These are phyloP conservation scores for Penicillium tannophilum DNA, from an alignment of 495 filamentous ascomycete genomes.

Conservation along the genomic window DNA sequence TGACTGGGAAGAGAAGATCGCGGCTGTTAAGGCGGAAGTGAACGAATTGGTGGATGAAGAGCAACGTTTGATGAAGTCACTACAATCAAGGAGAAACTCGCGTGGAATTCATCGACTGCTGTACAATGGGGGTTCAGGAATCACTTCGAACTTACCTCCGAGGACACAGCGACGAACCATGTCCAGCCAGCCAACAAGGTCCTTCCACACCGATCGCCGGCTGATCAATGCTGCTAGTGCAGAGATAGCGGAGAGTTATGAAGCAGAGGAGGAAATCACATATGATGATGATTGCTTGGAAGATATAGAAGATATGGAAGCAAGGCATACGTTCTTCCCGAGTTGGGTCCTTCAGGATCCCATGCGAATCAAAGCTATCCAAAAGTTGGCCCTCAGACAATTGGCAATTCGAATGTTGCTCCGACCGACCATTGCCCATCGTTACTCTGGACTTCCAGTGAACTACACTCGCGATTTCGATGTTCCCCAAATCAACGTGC, in stretches of 20 bases:
- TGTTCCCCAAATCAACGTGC: constrained; percentile 33
- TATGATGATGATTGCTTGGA: constrained; percentile 15
- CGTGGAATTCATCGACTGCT: constrained; percentile 22
- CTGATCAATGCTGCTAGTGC: constrained; percentile 9
- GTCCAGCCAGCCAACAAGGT: constrained; percentile 20
- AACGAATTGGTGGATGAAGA: constrained; percentile 47
- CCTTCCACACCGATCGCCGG: constrained; percentile 25
- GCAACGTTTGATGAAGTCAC: constrained; percentile 34
- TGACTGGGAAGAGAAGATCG: constrained; percentile 63
- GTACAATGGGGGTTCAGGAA: constrained; percentile 29
- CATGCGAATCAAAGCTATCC: constrained; percentile 43
- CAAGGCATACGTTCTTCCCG: constrained; percentile 27
- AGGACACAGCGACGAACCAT: constrained; percentile 11
- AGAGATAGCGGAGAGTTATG: not conserved
- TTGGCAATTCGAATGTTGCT: constrained; percentile 46
- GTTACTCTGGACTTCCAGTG: constrained; percentile 41
- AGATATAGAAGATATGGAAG: constrained; percentile 5
- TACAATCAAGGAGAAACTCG: constrained; percentile 28
- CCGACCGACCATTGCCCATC: constrained; percentile 43
- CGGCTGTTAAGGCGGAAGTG: constrained; percentile 49
- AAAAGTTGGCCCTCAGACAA: constrained; percentile 45
- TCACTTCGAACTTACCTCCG: constrained; percentile 14
- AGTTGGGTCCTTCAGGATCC: constrained; percentile 33
- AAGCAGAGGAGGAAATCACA: constrained; percentile 1
- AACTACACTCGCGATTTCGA: constrained; percentile 33